A percentile compares a stretch with the other conserved stretches of the same genome.
Evolutionary conservation across 352 stramenopile species (phyloP).

Genomic region (Phytophthora parvispora): DNA sequence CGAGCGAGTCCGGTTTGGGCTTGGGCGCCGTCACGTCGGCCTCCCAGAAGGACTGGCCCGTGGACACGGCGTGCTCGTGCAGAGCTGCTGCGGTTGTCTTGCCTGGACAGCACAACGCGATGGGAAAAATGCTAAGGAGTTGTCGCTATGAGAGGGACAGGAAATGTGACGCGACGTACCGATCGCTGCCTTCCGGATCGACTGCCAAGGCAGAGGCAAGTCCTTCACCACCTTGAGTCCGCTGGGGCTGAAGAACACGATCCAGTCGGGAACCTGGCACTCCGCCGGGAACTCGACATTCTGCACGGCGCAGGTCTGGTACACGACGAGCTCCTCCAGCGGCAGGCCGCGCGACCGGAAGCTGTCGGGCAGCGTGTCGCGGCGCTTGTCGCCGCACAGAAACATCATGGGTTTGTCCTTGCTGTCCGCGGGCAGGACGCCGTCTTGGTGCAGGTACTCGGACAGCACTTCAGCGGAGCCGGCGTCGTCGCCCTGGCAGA

Average conservation of each 20-base stretch:
- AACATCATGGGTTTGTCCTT: constrained; percentile 74
- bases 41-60: constrained; percentile 49
- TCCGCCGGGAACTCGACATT: constrained; percentile 51
- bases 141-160: neutral
- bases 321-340: constrained; percentile 76
- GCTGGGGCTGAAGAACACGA: constrained; percentile 88
- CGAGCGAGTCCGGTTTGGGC: constrained; percentile 66
- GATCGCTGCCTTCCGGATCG: constrained; percentile 80
- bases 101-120: constrained; percentile 37
- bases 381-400: constrained; percentile 80
- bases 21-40: constrained; percentile 63
- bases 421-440: constrained; percentile 41
- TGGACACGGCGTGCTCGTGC: constrained; percentile 50
- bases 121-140: constrained; percentile 10
- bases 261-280: constrained; percentile 60
- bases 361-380: constrained; percentile 68
- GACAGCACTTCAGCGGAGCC: constrained; percentile 76
- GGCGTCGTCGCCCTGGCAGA: constrained; percentile 70
- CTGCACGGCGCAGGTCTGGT: constrained; percentile 62
- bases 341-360: constrained; percentile 56
- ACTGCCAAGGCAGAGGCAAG: constrained; percentile 55
- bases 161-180: no score
- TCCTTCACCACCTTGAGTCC: constrained; percentile 68
- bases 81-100: constrained; percentile 78
- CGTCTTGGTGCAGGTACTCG: constrained; percentile 53